Conservation (phyloP, 768 basidiomycete genomes). For the Galerina sulciceps region DNA sequence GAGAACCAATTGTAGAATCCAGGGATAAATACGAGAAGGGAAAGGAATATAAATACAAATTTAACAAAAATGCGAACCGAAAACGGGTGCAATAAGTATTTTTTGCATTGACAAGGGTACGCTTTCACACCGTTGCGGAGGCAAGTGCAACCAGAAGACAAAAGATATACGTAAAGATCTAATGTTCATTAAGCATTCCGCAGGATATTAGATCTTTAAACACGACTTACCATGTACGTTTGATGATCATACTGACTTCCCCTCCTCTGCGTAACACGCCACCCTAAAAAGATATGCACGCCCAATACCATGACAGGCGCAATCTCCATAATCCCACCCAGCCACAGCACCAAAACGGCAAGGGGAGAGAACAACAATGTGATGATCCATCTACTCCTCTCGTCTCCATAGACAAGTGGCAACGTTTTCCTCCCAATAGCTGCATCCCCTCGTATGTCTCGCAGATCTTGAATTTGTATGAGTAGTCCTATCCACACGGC, state of each 20-base stretch:
- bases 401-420: not conserved
- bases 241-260: not conserved
- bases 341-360: not conserved
- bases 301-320: not conserved
- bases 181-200: no score
- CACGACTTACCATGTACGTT: not conserved
- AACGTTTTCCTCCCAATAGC: not conserved
- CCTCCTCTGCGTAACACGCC: not conserved
- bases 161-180: no score
- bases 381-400: not conserved
- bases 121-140: no score
- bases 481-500: not conserved
- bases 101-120: no score
- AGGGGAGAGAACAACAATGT: not conserved
- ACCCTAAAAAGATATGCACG: not conserved
- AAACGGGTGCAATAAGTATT: no score
- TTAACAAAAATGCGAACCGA: no score
- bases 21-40: no score
- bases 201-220: no score
- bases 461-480: not conserved
- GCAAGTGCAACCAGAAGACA: no score
- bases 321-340: not conserved
- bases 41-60: no score
- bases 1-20: no score
- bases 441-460: not conserved